Evolutionary conservation across 2,329 filamentous ascomycete species (phyloP).

Genomic region (Fusarium citri): DNA sequence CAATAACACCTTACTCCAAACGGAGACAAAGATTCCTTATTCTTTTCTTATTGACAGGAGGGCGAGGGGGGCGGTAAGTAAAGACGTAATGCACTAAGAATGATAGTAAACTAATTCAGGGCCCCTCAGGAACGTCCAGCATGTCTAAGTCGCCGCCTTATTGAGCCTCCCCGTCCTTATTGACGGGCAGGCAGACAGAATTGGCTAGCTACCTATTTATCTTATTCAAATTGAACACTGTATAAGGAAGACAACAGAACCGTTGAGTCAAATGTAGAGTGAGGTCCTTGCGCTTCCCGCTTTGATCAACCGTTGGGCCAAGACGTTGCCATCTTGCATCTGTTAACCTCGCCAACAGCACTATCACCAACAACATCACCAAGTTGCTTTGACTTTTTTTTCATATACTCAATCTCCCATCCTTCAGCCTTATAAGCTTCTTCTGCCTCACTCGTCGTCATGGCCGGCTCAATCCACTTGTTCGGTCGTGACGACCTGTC

Average conservation of each 20-base stretch:
- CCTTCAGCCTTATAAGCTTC: background rate
- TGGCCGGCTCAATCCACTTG: conserved; percentile 33
- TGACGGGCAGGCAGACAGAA: conserved; percentile 8
- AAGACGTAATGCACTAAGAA: background rate
- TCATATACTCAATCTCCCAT: background rate
- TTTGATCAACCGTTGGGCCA: conserved; percentile 36
- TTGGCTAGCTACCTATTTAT: background rate
- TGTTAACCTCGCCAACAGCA: conserved; percentile 18
- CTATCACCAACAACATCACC: conserved; percentile 13
- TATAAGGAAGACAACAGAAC: conserved; percentile 23
- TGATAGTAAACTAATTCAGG: conserved; percentile 27
- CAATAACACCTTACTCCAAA: conserved; percentile 19
- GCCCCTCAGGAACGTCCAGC: conserved; percentile 7
- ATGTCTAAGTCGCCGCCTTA: conserved; percentile 28
- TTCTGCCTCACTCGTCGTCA: conserved; percentile 5
- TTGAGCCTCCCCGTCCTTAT: conserved; percentile 21
- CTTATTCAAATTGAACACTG: conserved; percentile 1
- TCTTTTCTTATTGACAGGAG: conserved; percentile 11
- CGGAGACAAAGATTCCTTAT: conserved; percentile 18
- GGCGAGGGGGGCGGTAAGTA: background rate
- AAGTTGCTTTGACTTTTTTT: conserved; percentile 17
- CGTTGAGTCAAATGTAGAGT: background rate
- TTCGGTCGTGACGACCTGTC: conserved; percentile 38
- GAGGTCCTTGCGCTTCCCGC: conserved; percentile 33
- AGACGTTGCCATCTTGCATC: conserved; percentile 20